Percentiles rank a stretch among this genome's conserved stretches.
phyloP scores from a whole-genome alignment of 2,329 filamentous ascomycete genomes.

The Aspergillus spinulosporus region DNA sequence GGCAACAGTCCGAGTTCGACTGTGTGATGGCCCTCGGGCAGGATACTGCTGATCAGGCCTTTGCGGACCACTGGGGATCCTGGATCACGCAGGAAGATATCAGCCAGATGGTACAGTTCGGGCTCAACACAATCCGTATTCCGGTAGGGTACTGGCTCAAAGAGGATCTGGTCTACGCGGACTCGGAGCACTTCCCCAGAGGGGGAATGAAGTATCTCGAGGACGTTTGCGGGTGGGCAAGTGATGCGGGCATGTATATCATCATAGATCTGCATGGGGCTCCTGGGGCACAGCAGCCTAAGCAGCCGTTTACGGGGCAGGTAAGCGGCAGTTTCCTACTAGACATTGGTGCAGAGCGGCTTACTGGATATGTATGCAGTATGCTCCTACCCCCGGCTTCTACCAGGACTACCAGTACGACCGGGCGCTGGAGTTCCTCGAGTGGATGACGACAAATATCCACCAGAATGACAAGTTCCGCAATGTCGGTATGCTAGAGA shows the following conservation, averaged over 20 bases:
- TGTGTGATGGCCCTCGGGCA: conserved; percentile 54
- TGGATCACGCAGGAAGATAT: conserved; percentile 55
- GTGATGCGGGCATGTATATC: conserved; percentile 53
- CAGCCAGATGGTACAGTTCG: conserved; percentile 50
- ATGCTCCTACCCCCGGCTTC: conserved; percentile 51
- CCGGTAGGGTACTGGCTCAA: conserved; percentile 59
- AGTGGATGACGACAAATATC: conserved; percentile 56
- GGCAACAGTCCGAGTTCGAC: conserved; percentile 54
- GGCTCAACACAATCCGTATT: conserved; percentile 57
- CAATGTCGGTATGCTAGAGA: conserved; percentile 60
- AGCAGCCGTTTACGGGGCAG: conserved; percentile 4
- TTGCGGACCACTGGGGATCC: conserved; percentile 52
- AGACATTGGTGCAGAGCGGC: not conserved
- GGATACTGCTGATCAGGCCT: conserved; percentile 48
- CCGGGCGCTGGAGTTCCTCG: conserved; percentile 57
- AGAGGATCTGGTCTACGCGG: conserved; percentile 50
- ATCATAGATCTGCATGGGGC: conserved; percentile 48
- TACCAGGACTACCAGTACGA: conserved; percentile 59
- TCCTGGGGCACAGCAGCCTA: conserved; percentile 30
- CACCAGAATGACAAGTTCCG: conserved; percentile 51
- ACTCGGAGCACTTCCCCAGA: conserved; percentile 54
- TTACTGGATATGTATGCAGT: conserved; percentile 15
- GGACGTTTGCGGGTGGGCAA: conserved; percentile 51
- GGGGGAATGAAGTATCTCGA: conserved; percentile 52
- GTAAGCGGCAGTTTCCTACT: not conserved